Evolutionary conservation across 2,329 filamentous ascomycete genomes (phyloP).

Genomic region (Xylaria sp.): DNA sequence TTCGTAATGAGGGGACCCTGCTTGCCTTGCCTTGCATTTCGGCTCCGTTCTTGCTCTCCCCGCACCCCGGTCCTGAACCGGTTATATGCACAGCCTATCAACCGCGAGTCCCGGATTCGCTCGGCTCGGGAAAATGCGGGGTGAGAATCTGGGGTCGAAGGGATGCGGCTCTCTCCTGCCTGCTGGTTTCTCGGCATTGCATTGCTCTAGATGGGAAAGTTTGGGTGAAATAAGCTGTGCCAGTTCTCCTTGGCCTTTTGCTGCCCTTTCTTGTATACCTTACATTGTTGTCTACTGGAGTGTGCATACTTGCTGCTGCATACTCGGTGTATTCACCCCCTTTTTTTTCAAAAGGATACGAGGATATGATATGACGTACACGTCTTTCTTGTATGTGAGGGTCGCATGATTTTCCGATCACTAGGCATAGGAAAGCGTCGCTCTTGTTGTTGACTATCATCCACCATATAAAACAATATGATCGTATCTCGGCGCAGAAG

Average conservation of each 20-base stretch:
- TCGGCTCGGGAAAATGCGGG: conserved; percentile 44
- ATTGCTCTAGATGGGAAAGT: not conserved
- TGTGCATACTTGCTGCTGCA: conserved; percentile 8
- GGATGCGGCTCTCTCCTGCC: conserved; percentile 44
- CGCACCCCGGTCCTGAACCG: conserved; percentile 6
- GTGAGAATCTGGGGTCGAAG: conserved; percentile 42
- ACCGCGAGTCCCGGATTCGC: conserved; percentile 43
- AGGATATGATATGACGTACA: conserved; percentile 14
- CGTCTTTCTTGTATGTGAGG: conserved; percentile 1
- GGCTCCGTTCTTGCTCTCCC: not conserved
- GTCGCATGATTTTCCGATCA: conserved; percentile 11
- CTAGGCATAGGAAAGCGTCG: not conserved
- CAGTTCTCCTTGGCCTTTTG: not conserved
- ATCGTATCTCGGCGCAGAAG: too few species aligned
- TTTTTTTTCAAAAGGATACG: not conserved
- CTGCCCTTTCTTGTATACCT: conserved; percentile 5
- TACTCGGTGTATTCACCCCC: conserved; percentile 13
- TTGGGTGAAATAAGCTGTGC: not conserved
- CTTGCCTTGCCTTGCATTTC: not conserved
- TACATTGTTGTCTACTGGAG: not conserved
- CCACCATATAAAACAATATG: too few species aligned
- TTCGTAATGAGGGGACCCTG: conserved; percentile 7
- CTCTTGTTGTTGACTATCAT: too few species aligned
- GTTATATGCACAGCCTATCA: conserved; percentile 41
- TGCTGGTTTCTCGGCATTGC: conserved; percentile 13